These are phyloP conservation scores for Pichia scutulata DNA, from an alignment of 805 yeast species.

Conservation along the genomic window DNA sequence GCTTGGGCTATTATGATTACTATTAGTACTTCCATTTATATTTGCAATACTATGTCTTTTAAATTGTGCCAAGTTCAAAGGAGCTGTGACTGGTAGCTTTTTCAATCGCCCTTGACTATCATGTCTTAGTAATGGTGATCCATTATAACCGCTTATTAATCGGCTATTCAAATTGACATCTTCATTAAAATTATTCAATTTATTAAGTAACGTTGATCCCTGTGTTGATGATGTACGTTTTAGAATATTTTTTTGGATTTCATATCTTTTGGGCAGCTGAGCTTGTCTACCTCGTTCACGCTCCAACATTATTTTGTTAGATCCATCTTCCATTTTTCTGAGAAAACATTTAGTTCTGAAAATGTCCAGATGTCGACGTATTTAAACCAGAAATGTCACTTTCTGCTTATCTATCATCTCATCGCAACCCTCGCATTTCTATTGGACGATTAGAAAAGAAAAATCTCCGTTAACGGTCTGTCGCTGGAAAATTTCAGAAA, in stretches of 20 bases:
- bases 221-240: not conserved
- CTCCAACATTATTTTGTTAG: not conserved
- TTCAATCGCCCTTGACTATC: not conserved
- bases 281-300: slow-evolving; percentile 23
- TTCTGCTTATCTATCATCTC: not conserved
- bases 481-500: not conserved
- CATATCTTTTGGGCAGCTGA: slow-evolving; percentile 25
- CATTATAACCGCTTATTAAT: not conserved
- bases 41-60: slow-evolving; percentile 21
- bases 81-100: not conserved
- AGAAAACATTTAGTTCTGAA: no score
- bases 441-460: not conserved
- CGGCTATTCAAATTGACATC: not conserved
- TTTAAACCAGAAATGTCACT: not conserved
- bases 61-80: slow-evolving; percentile 8
- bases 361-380: not conserved
- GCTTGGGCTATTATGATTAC: slow-evolving; percentile 1
- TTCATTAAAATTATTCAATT: not conserved
- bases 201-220: not conserved
- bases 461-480: not conserved
- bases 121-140: not conserved
- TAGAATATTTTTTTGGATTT: slow-evolving; percentile 13
- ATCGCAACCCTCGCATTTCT: not conserved
- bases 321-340: not conserved
- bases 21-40: slow-evolving; percentile 3